Evolutionary conservation across 768 basidiomycete genomes (phyloP), one percentile per base, ranked within the genome.

Genomic region (Rhodotorula babjevae): DNA sequence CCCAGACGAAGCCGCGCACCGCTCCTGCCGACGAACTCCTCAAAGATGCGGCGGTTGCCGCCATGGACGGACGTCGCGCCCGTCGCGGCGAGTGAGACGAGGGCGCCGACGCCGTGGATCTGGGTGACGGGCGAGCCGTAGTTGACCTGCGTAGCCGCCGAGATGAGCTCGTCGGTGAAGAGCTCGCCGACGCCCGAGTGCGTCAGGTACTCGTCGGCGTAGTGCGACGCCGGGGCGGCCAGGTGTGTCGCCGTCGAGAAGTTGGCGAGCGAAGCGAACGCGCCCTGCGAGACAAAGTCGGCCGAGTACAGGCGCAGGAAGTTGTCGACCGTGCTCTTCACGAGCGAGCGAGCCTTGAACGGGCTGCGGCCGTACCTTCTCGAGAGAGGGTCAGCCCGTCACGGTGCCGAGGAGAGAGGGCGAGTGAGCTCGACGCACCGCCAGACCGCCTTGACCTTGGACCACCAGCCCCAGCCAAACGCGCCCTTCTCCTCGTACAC

Each of bases 11-110:
- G 79, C 11, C 85, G 85, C 21, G 95, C 91, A 18, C 84, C 83
- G 5, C 91, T 90, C 18, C 82, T 83, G 25, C 87, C 83, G 63
- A 94, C 78, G 82, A 98, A 94, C 63, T 87, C 82, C 74, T 92
- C 88, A 77, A 97, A 97, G 49, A 97, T 85, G 77, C 86, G 86
- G 80, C 85, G 89, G 80, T 96, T 95, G 11, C 95, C 95, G 14
- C 90, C 89, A 71, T 84, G 80, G 58, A 95, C 86, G 21, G 85
- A 84, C 7, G 83, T 81, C 0, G 91, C 91, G 23, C 88, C 87
- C 0, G 78, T 81, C 6, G 92, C 85, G 7, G 91, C 90, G 82
- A 97, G 84, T 15, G 88, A 88, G 63, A 84, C 84, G 21, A 86
- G 80, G 12, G 89, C 91, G 67, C 86, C 91, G 42, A 97, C 81